phyloP scores from a whole-genome alignment of 768 basidiomycete species.

The Pholiota molesta region DNA sequence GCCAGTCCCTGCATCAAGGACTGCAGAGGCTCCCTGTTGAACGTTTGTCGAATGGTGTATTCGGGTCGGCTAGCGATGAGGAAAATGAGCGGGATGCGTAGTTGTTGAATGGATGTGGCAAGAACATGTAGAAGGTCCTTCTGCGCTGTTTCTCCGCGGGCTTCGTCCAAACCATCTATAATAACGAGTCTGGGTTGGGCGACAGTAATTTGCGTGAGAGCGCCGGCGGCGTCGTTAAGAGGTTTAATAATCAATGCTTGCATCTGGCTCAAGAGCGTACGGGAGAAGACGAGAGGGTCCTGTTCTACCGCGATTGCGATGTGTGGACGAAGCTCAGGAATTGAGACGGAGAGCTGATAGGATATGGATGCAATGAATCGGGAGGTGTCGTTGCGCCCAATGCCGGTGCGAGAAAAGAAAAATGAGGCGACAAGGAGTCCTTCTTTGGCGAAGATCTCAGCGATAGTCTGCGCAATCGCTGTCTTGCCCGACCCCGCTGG shows the following conservation, averaged over 20 bases:
- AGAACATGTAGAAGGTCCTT: background rate
- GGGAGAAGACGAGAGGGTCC: background rate
- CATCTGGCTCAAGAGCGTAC: background rate
- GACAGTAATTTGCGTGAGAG: background rate
- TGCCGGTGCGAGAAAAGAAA: background rate
- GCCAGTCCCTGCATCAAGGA: background rate
- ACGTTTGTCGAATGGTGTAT: background rate
- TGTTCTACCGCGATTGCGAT: background rate
- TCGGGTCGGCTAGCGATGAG: conserved; percentile 6
- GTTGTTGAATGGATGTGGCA: background rate
- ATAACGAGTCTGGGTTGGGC: background rate
- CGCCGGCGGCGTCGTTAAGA: background rate
- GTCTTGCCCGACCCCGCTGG: background rate
- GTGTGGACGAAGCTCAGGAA: background rate
- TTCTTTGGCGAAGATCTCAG: background rate
- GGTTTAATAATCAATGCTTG: background rate
- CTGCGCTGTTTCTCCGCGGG: background rate
- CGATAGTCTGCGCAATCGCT: background rate
- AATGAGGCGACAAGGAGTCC: background rate
- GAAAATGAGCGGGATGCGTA: background rate
- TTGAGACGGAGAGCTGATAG: background rate
- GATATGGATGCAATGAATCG: background rate
- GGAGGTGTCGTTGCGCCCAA: background rate
- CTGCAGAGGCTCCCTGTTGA: background rate
- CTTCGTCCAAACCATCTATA: conserved; percentile 5